Evolutionary conservation across 78 protist genomes (phyloP).

Genomic region (Protostelium mycophagum): DNA sequence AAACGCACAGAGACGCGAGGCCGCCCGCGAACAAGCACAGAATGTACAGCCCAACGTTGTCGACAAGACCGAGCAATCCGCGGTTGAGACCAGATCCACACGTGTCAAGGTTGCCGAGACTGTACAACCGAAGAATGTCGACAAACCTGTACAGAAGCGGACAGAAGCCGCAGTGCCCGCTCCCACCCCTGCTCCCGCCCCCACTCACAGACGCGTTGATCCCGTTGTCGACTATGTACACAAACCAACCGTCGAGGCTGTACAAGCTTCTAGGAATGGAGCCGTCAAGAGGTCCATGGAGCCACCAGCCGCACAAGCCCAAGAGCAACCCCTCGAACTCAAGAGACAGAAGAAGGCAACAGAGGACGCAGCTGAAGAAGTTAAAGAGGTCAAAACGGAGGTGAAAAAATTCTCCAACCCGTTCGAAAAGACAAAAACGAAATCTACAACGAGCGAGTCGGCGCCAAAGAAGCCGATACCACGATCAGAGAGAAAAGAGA

Average conservation of each 20-base stretch:
- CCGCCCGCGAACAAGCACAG: too few relatives aligned
- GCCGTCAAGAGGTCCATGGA: not conserved
- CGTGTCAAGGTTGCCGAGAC: not conserved
- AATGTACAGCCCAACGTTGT: not conserved
- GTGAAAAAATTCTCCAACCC: not conserved
- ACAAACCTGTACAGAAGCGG: not conserved
- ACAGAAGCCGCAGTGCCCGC: not conserved
- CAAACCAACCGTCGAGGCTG: not conserved
- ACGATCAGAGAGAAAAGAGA: not conserved
- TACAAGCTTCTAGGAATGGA: not conserved
- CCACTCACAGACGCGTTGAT: not conserved
- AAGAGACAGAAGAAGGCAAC: too few relatives aligned
- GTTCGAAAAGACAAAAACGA: not conserved
- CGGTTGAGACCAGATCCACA: not conserved
- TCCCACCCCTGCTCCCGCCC: not conserved
- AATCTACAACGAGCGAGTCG: not conserved
- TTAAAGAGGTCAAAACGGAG: not conserved
- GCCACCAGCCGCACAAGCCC: not conserved
- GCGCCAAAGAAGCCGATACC: not conserved
- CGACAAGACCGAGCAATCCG: not conserved
- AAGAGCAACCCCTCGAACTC: too few relatives aligned
- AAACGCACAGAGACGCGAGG: not conserved
- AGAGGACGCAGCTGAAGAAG: not conserved
- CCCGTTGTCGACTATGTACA: not conserved
- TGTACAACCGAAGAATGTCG: not conserved